Conservation (phyloP, 345 rosid genomes). For the Excoecaria cochinchinensis region DNA sequence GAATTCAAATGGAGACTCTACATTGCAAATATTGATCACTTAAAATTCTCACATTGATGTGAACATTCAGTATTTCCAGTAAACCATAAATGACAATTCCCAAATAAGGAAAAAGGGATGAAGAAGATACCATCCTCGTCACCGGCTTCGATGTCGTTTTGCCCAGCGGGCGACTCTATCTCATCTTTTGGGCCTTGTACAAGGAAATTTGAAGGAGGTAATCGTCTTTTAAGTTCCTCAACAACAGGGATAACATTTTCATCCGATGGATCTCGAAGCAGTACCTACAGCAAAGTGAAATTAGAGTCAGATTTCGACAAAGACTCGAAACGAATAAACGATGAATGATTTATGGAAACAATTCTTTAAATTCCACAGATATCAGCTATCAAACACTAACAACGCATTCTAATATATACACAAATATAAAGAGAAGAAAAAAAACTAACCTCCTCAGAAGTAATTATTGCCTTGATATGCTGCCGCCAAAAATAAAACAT, state of each 20-base stretch:
- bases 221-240: constrained; percentile 83
- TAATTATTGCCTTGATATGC: constrained; percentile 97
- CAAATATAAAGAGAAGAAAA: not conserved
- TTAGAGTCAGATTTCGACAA: not conserved
- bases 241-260: constrained; percentile 82
- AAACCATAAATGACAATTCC: not conserved
- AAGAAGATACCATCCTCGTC: constrained; percentile 85
- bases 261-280: constrained; percentile 83
- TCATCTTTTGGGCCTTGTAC: constrained; percentile 46
- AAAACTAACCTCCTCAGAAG: constrained; percentile 80
- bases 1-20: constrained; percentile 75
- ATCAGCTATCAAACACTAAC: no score
- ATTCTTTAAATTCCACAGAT: no score
- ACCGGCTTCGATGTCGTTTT: constrained; percentile 62
- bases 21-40: constrained; percentile 26
- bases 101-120: not conserved
- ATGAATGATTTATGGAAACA: not conserved
- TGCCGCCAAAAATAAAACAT: constrained; percentile 31
- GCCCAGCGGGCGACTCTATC: constrained; percentile 43
- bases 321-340: not conserved
- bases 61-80: not conserved
- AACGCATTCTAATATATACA: no score
- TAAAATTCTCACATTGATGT: not conserved
- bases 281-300: constrained; percentile 43
- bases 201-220: constrained; percentile 45